A percentile compares a stretch with the other conserved stretches of the same genome.
Conservation (phyloP, 495 filamentous ascomycete species). For the Penicillium flavigenum region DNA sequence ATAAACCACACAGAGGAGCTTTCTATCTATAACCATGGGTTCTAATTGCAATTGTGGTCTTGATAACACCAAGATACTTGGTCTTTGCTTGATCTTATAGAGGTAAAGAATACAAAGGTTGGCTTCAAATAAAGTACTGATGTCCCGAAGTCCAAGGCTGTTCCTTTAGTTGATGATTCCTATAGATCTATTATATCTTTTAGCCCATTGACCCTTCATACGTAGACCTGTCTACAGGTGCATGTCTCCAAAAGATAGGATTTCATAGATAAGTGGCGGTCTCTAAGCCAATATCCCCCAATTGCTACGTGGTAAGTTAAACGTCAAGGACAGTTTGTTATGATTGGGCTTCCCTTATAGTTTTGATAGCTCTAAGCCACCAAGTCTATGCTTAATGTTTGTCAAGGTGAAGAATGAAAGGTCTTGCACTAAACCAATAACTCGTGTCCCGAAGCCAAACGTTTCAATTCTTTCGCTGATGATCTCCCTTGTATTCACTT, state of each 20-base stretch:
- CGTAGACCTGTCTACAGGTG: background rate
- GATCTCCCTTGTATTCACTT: background rate
- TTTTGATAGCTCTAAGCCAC: background rate
- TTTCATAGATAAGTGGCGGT: background rate
- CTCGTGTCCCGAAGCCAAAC: background rate
- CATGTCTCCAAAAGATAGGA: background rate
- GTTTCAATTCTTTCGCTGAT: background rate
- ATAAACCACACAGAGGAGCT: no score
- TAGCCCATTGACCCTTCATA: no score
- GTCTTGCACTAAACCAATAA: background rate
- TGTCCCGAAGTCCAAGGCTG: no score
- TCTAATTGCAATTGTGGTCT: no score
- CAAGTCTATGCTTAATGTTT: background rate
- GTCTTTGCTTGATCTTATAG: no score
- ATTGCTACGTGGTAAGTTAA: background rate
- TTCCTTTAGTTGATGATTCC: no score
- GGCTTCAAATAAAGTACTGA: no score
- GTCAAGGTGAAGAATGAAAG: background rate
- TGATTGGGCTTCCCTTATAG: background rate
- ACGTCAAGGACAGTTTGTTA: background rate
- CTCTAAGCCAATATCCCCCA: background rate
- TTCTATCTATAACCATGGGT: no score
- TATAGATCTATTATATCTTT: no score
- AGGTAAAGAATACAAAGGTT: no score
- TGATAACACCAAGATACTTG: no score